phyloP scores from a whole-genome alignment of 768 basidiomycete genomes.

The Auricularia heimuer region DNA sequence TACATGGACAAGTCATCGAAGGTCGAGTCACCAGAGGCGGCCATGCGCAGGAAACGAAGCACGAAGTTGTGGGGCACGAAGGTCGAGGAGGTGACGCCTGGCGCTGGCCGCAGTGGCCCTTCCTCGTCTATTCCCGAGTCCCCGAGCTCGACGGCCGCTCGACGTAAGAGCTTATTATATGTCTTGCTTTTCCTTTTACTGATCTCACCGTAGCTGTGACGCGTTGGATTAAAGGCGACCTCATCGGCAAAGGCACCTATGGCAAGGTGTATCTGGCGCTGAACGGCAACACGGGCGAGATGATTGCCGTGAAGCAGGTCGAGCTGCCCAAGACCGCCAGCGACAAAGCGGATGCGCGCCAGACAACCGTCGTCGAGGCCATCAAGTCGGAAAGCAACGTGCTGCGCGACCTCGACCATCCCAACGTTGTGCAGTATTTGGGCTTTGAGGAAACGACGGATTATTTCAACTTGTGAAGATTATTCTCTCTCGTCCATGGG shows the following conservation, averaged over 20 bases:
- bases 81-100: slow-evolving; percentile 83
- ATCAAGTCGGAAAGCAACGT: slow-evolving; percentile 94
- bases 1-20: slow-evolving; percentile 61
- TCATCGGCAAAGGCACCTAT: slow-evolving; percentile 95
- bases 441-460: slow-evolving; percentile 86
- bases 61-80: slow-evolving; percentile 94
- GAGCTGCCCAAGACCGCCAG: slow-evolving; percentile 86
- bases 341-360: slow-evolving; percentile 83
- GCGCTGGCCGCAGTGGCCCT: slow-evolving; percentile 45
- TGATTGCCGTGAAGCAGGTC: slow-evolving; percentile 99
- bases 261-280: slow-evolving; percentile 93
- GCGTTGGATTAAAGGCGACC: slow-evolving; percentile 87
- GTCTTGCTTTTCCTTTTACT: not conserved
- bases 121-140: slow-evolving; percentile 42
- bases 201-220: not conserved
- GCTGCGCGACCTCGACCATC: slow-evolving; percentile 91
- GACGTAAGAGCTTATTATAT: slow-evolving; percentile 40
- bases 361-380: slow-evolving; percentile 78
- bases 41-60: slow-evolving; percentile 65
- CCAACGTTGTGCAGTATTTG: slow-evolving; percentile 94
- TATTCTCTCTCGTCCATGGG: not conserved
- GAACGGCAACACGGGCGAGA: slow-evolving; percentile 93
- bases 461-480: slow-evolving; percentile 82
- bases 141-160: slow-evolving; percentile 47
- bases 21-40: slow-evolving; percentile 35